Evolutionary conservation across 805 yeast genomes (phyloP), one percentile per base, ranked within the genome.

Genomic region (Tetrapisispora phaffii): DNA sequence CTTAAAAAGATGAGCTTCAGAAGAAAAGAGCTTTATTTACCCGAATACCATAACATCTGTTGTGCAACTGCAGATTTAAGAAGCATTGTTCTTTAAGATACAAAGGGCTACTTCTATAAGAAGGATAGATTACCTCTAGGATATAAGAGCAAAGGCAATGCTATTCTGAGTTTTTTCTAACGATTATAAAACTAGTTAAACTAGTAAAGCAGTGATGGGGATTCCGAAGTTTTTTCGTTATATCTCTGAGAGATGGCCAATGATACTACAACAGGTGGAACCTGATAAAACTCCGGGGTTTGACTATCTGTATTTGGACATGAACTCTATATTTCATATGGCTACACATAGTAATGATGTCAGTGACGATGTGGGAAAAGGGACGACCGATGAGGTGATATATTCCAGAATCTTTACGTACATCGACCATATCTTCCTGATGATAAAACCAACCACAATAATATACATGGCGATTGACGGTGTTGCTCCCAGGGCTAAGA

Each of bases 171-270:
- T n/a, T n/a, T n/a, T n/a, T n/a, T n/a, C n/a, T n/a, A n/a, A n/a
- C n/a, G n/a, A n/a, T n/a, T n/a, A n/a, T n/a, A n/a, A n/a, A n/a
- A n/a, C n/a, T n/a, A n/a, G n/a, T n/a, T n/a, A n/a, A n/a, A n/a
- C n/a, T n/a, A n/a, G n/a, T n/a, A n/a, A n/a, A n/a, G n/a, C n/a
- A n/a, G n/a, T n/a, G n/a, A 71, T 73, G 84, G 97, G 97, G 74
- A 90, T 93, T 62, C 98, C 98, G 45, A 93, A 93, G 61, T 93
- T 90, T 64, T 93, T 87, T 66, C 79, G 96, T 68, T 90, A 86
- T 72, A 88, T 93, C 70, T 87, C 97, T 41, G 97, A 93, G 70
- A 80, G 99, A 79, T 93, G 97, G 97, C 99, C 99, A 28, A 72
- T 84, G 72, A 88, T 89, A 53, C 82, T 94, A 12, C 95, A 88